These are phyloP conservation scores for Bipolaris cookei DNA, from an alignment of 2,329 filamentous ascomycete species.

Conservation along the genomic window DNA sequence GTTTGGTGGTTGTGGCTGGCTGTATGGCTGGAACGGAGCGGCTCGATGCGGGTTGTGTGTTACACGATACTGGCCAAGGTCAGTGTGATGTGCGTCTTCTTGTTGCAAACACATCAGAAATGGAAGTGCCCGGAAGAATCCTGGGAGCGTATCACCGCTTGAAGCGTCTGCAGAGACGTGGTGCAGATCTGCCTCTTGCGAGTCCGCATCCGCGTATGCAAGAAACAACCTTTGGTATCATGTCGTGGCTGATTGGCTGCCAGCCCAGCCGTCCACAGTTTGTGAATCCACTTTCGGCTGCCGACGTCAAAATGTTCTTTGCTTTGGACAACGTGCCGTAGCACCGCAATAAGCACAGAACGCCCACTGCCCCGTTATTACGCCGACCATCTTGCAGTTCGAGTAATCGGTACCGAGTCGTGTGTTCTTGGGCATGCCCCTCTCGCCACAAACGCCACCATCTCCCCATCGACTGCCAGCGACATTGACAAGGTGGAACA, in stretches of 20 bases:
- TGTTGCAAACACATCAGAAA: constrained; percentile 20
- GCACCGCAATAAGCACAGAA: constrained; percentile 27
- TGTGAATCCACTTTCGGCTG: constrained; percentile 26
- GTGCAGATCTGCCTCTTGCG: constrained; percentile 26
- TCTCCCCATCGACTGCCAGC: constrained; percentile 21
- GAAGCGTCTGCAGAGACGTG: constrained; percentile 26
- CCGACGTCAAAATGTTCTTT: constrained; percentile 28
- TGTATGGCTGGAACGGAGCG: constrained; percentile 9
- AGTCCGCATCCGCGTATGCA: constrained; percentile 12
- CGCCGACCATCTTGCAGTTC: constrained; percentile 11
- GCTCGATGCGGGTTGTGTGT: background rate
- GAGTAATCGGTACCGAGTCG: constrained; percentile 16
- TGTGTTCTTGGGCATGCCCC: constrained; percentile 24
- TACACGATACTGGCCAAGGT: constrained; percentile 21
- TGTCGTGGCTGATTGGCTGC: constrained; percentile 33
- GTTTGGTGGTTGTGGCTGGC: constrained; percentile 16
- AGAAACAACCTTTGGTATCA: constrained; percentile 6
- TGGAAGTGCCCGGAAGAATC: constrained; percentile 38
- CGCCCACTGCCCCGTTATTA: constrained; percentile 28
- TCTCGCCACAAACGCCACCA: constrained; percentile 32
- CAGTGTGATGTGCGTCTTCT: constrained; percentile 23
- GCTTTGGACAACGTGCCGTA: constrained; percentile 28
- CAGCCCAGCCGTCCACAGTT: constrained; percentile 23
- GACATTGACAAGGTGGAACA: constrained; percentile 27
- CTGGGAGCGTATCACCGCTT: constrained; percentile 34